Base-by-base conservation (phyloP, 371 early-diverging fungal species). In the Mortierella sp. region DNA sequence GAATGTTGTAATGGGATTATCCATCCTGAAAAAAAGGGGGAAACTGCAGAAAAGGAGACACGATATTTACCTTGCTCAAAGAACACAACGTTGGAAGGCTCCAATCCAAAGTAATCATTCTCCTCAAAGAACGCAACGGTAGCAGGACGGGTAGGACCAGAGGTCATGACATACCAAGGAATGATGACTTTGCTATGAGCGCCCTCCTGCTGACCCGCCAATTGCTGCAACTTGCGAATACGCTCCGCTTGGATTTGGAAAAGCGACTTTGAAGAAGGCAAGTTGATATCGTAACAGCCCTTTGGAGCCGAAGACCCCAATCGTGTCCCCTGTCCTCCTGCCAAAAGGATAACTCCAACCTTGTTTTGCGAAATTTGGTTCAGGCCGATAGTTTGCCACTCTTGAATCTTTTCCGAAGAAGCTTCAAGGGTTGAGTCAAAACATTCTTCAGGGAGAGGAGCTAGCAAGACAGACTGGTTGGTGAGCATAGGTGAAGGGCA, bases 91-190 rank as follows among this genome's bases (percentile, higher is more conserved):
- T 96, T 93, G 61, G 90, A 88, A 47, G 85, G 82, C 68, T 89
- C 86, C 66, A 97, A 84, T 29, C 98, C 97, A 86, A 96, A 97
- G 86, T 85, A 96, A 72, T 86, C 79, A 85, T 94, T 65, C 34
- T 88, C 78, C 72, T 88, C 87, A 86, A 97, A 97, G 82, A 89
- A 94, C 15, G 83, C 67, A 55, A 88, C 89, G 40, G 97, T 97
- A 29, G 93, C 92, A 3, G 64, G 86, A 68, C 92, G 89, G 22
- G 98, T 97, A 26, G 98, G 96, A 13, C 95, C 97, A 28, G 96
- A 96, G 57, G 96, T 95, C 98, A 97, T 97, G 78, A 97, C 93
- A 76, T 95, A 95, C 96, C 96, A 97, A 58, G 96, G 97, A 66
- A 97, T 93, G 54, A 92, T 85, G 37, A 89, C 85, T 23, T 83